Evolutionary conservation across 768 basidiomycete species (phyloP), one percentile per base, ranked within the genome.

Genomic region (Xerocomellus amylosporus): DNA sequence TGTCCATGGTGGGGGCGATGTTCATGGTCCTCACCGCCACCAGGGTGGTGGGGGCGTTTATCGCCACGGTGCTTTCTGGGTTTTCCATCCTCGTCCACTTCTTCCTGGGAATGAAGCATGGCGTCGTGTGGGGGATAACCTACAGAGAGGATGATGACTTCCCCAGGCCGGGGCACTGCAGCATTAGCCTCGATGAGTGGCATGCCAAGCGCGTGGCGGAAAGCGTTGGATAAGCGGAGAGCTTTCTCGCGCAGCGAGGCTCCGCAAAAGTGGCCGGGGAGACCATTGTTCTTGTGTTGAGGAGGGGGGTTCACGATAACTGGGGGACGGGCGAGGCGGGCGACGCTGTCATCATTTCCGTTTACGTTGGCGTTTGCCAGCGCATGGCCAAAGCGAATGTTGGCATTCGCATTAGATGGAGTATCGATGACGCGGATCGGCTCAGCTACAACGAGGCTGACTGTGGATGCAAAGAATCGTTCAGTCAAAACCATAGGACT

Each of bases 131-230:
- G 6, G 24, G 54, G 41, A 24, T 48, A 64, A 30, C 30, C 37
- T 4, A 74, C 38, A 43, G 55, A 62, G 24, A 66, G 34, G 39
- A 78, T 73, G 36, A 69, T 71, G 20, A 76, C 38, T 34, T 60
- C 61, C 53, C 51, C 58, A 44, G 60, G 54, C 42, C 48, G 46
- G 34, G 31, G 56, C 24, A 34, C 42, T 30, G 46, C 43, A n/a
- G 30, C 38, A 22, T 53, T 36, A 24, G 46, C 46, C 37, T 79
- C 75, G 64, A 81, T 79, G 55, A 72, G 70, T 9, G 81, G 75
- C 57, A 85, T 63, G 19, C 85, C 85, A 36, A 88, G 69, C 2
- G 77, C 76, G 54, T 80, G 70, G 41, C 82, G 74, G 74, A 89
- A 76, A 26, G 74, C 60, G 58, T 85, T 83, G 47, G 81, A 78